These are phyloP conservation scores for Phaseolus coccineus DNA, from an alignment of 331 rosid genomes.

Conservation along the genomic window DNA sequence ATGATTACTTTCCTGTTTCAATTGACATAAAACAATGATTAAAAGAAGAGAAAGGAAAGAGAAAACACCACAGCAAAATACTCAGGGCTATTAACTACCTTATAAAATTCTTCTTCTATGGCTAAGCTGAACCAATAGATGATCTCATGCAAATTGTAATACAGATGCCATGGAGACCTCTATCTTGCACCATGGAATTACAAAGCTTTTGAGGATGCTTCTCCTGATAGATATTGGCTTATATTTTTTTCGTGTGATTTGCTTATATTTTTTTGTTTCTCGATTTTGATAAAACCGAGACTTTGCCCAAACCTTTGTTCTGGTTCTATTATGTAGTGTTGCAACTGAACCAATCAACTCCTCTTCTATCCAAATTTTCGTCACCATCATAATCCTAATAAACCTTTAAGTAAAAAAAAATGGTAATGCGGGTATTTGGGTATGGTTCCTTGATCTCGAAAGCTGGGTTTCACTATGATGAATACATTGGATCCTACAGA, in stretches of 20 bases:
- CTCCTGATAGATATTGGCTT: slow-evolving; percentile 83
- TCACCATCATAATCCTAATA: too few relatives aligned
- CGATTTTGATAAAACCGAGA: too few relatives aligned
- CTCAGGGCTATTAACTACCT: slow-evolving; percentile 50
- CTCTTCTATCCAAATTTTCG: too few relatives aligned
- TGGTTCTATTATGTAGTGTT: too few relatives aligned
- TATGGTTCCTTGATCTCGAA: too few relatives aligned
- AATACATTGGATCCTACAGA: slow-evolving; percentile 54
- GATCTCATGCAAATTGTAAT: slow-evolving; percentile 58
- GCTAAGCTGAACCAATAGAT: slow-evolving; percentile 53
- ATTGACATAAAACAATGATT: slow-evolving; percentile 31
- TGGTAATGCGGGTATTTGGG: too few relatives aligned
- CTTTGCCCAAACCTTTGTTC: too few relatives aligned
- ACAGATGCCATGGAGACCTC: slow-evolving; percentile 64
- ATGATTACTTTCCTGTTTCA: slow-evolving; percentile 40
- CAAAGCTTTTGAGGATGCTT: slow-evolving; percentile 82
- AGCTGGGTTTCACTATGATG: too few relatives aligned
- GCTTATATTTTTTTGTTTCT: too few relatives aligned
- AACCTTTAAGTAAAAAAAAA: too few relatives aligned
- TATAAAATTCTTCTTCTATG: slow-evolving; percentile 55
- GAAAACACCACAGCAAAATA: slow-evolving; percentile 35
- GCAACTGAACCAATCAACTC: too few relatives aligned
- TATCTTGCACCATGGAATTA: slow-evolving; percentile 84
- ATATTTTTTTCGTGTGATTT: too few relatives aligned
- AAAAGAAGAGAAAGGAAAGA: slow-evolving; percentile 4